phyloP scores from a whole-genome alignment of 768 basidiomycete species.

The Dentipellis fragilis region DNA sequence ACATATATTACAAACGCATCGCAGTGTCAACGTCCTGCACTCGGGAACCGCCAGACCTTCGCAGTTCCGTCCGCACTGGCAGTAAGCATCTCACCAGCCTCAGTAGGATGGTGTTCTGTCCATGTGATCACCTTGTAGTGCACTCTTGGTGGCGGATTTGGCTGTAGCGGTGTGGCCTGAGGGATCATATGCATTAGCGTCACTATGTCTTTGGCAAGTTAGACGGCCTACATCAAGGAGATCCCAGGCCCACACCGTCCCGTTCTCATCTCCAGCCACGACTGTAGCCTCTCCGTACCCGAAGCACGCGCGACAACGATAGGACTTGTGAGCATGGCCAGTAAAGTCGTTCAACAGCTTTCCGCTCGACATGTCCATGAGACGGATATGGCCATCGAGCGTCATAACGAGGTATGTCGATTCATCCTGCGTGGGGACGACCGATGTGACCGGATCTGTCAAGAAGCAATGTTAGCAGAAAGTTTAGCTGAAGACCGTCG shows the following conservation, averaged over 20 bases:
- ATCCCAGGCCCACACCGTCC: constrained; percentile 88
- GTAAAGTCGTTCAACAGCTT: constrained; percentile 78
- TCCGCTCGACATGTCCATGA: constrained; percentile 79
- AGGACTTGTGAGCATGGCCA: constrained; percentile 66
- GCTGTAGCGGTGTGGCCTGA: constrained; percentile 62
- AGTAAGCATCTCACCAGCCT: constrained; percentile 77
- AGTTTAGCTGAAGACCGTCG: background rate
- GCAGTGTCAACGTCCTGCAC: background rate
- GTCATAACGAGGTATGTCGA: constrained; percentile 77
- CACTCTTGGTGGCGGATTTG: constrained; percentile 65
- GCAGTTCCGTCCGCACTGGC: constrained; percentile 87
- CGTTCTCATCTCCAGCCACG: constrained; percentile 84
- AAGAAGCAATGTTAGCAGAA: background rate
- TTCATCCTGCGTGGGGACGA: constrained; percentile 69
- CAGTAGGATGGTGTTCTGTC: constrained; percentile 83
- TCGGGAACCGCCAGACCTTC: constrained; percentile 71
- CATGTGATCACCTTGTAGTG: constrained; percentile 85
- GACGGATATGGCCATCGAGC: constrained; percentile 74
- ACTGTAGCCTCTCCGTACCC: constrained; percentile 76
- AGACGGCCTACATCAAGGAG: constrained; percentile 63
- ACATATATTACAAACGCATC: background rate
- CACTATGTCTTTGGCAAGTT: background rate
- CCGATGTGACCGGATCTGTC: constrained; percentile 80
- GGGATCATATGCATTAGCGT: background rate
- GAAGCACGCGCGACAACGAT: constrained; percentile 75